phyloP scores from a whole-genome alignment of 1,139 yeast species.

The Nematodospora anomalae region DNA sequence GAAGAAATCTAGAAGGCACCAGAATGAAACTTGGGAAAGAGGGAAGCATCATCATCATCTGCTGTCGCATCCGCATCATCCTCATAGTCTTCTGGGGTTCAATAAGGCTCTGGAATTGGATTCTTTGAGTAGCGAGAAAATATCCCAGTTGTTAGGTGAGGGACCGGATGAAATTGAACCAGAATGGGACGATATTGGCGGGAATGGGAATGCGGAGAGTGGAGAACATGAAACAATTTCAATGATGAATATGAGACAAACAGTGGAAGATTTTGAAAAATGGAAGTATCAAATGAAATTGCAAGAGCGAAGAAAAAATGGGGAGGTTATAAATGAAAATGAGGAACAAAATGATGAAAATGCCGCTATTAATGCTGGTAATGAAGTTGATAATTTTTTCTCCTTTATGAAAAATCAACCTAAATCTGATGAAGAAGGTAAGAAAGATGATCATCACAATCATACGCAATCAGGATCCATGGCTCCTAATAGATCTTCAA shows the following conservation, averaged over 20 bases:
- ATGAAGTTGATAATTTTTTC: slow-evolving; percentile 55
- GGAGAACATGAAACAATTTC: slow-evolving; percentile 23
- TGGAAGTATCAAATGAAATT: slow-evolving; percentile 66
- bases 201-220: slow-evolving; percentile 3
- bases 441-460: slow-evolving; percentile 8
- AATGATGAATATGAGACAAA: slow-evolving; percentile 43
- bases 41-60: slow-evolving; percentile 13
- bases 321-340: slow-evolving; percentile 36
- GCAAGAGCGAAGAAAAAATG: slow-evolving; percentile 54
- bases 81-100: slow-evolving; percentile 17
- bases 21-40: slow-evolving; percentile 32
- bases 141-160: slow-evolving; percentile 37
- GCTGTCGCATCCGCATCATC: slow-evolving; percentile 13
- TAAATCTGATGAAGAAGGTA: slow-evolving; percentile 23
- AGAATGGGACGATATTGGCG: slow-evolving; percentile 45
- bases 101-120: slow-evolving; percentile 27
- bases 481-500: slow-evolving; percentile 35
- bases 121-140: slow-evolving; percentile 29
- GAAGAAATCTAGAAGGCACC: slow-evolving; percentile 17
- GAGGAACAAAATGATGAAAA: slow-evolving; percentile 16
- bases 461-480: too few species aligned
- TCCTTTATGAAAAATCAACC: slow-evolving; percentile 41
- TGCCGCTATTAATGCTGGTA: slow-evolving; percentile 29
- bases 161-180: slow-evolving; percentile 45
- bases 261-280: slow-evolving; percentile 69